Evolutionary conservation across 2,329 filamentous ascomycete species (phyloP), one percentile per base, ranked within the genome.

Genomic region (Pseudopithomyces chartarum): DNA sequence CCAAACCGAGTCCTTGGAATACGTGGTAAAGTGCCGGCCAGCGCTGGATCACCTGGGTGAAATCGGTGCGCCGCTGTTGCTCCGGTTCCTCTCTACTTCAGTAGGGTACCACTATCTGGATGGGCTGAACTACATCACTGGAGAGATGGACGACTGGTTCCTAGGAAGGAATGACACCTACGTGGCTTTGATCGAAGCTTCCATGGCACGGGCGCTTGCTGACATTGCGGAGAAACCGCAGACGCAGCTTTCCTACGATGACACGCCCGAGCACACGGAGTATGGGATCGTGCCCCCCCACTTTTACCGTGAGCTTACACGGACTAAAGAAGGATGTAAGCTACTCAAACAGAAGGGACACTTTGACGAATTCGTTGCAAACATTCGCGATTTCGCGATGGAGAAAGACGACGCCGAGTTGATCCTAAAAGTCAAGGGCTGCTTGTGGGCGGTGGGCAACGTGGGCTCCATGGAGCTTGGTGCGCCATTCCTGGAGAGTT

Each of bases 111-210:
- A 98, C 75, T 99, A 99, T 75, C 83, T 99, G 6, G 92, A 98
- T 71, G 95, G 93, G 0, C 82, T 99, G 42, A 96, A 99, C 78
- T 99, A 99, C 73, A 99, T 99, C 75, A 97, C 93, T 59, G 95
- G 96, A 72, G 96, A 99, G 75, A 99, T 99, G 95, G 95, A 99
- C 66, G 96, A 99, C 77, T 99, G 95, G 95, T 99, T 98, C 71
- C 82, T 99, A 17, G 95, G 95, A 13, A 88, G 95, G 43, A 99
- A 99, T 71, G 94, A 99, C 73, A 89, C 88, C n/a, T 99, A 99
- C 65, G 95, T 99, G 49, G 85, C 87, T 36, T 85, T 98, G 39
- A 94, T 99, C 39, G 95, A 99, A 76, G 95, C 96, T n/a, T 96
- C 93, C 53, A 83, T 99, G 50, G 92, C 93, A 32, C 88, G 92